Evolutionary conservation across 805 yeast species (phyloP).

Genomic region (Nematodospora valgi): DNA sequence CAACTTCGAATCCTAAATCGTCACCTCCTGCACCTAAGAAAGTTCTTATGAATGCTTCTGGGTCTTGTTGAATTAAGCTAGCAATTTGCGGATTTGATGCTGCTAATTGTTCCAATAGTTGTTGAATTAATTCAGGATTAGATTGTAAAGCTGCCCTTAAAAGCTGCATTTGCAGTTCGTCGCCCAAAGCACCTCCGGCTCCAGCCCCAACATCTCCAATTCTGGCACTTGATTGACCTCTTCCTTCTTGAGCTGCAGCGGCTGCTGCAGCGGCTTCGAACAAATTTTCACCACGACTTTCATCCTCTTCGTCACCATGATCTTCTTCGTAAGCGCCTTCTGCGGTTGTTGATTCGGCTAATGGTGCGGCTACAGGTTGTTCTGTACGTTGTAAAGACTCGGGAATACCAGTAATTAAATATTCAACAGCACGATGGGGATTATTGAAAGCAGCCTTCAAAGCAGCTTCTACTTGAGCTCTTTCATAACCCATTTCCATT

Average conservation of each 20-base stretch:
- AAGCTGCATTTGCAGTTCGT: conserved; percentile 47
- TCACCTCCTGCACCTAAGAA: conserved; percentile 60
- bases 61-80: conserved; percentile 72
- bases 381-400: conserved; percentile 47
- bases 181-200: conserved; percentile 38
- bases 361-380: conserved; percentile 17
- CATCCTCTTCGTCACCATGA: conserved; percentile 31
- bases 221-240: conserved; percentile 20
- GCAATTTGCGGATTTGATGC: conserved; percentile 83
- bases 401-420: conserved; percentile 86
- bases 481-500: conserved; percentile 94
- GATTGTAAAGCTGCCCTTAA: conserved; percentile 77
- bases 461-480: conserved; percentile 84
- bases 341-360: conserved; percentile 19
- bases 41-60: conserved; percentile 82
- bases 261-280: conserved; percentile 51
- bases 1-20: conserved; percentile 39
- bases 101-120: conserved; percentile 77
- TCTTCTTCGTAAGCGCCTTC: conserved; percentile 16
- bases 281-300: conserved; percentile 41
- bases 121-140: conserved; percentile 85
- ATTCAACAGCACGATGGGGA: conserved; percentile 98
- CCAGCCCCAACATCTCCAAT: conserved; percentile 20
- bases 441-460: conserved; percentile 93
- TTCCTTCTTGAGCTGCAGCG: conserved; percentile 26